Conservation (phyloP, 192 early-diverging fungal species). For the Coemansia sp. region DNA sequence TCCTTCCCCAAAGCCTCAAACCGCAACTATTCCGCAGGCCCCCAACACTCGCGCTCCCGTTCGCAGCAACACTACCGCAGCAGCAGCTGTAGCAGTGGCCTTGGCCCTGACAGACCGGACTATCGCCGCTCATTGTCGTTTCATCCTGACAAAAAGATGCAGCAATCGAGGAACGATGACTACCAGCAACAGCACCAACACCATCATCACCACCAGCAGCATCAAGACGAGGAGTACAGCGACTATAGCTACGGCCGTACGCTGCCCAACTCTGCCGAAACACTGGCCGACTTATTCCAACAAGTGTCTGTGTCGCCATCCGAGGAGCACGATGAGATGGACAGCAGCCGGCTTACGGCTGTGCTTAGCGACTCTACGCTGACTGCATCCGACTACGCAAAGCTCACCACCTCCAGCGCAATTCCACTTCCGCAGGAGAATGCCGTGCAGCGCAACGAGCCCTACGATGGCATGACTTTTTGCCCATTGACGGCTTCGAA, state of each 20-base stretch:
- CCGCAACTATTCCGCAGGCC: not conserved
- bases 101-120: not conserved
- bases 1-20: not conserved
- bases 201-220: too few species aligned
- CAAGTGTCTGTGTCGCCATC: not conserved
- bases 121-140: conserved; percentile 4
- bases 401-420: conserved; percentile 15
- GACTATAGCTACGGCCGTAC: conserved; percentile 1
- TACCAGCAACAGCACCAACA: conserved; percentile 1
- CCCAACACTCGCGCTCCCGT: not conserved
- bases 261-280: not conserved
- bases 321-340: not conserved
- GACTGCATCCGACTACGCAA: not conserved
- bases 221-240: not conserved
- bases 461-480: conserved; percentile 5
- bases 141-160: not conserved
- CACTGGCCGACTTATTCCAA: conserved; percentile 1
- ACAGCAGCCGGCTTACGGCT: not conserved
- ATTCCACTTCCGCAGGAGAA: conserved; percentile 6
- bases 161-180: not conserved
- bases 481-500: not conserved
- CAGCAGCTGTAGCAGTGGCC: not conserved
- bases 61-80: not conserved
- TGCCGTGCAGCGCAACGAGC: conserved; percentile 13
- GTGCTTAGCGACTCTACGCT: conserved; percentile 2